Conservation (phyloP, 2,329 filamentous ascomycete species). For the Pseudogymnoascus sp. region DNA sequence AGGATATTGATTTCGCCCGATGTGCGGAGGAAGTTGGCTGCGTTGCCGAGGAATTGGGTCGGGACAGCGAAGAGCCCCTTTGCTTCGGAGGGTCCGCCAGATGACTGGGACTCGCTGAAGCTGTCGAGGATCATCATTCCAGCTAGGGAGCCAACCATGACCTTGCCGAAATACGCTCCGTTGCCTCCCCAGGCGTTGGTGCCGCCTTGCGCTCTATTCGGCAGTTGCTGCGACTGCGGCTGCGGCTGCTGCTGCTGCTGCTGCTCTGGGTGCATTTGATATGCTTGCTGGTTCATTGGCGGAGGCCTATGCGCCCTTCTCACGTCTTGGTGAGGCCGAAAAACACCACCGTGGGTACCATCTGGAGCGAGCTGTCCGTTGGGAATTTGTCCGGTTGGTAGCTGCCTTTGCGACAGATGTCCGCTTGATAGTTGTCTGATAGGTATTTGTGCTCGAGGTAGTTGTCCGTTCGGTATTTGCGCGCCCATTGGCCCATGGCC, state of each 20-base stretch:
- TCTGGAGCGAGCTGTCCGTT: slow-evolving; percentile 24
- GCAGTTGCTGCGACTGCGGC: slow-evolving; percentile 34
- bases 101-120: slow-evolving; percentile 46
- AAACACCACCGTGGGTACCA: slow-evolving; percentile 49
- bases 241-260: too few species aligned
- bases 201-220: slow-evolving; percentile 47
- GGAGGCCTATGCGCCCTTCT: slow-evolving; percentile 28
- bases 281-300: slow-evolving; percentile 27
- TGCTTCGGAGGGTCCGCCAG: slow-evolving; percentile 54
- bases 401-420: too few species aligned
- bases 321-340: slow-evolving; percentile 59
- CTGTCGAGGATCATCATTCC: slow-evolving; percentile 89
- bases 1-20: slow-evolving; percentile 40
- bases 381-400: neutral
- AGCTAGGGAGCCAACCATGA: slow-evolving; percentile 89
- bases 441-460: neutral
- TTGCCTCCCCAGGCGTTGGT: slow-evolving; percentile 50
- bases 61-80: slow-evolving; percentile 61
- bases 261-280: slow-evolving; percentile 25
- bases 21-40: slow-evolving; percentile 38
- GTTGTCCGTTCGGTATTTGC: neutral
- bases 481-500: neutral
- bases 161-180: slow-evolving; percentile 58
- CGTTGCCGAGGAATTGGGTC: slow-evolving; percentile 45
- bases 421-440: slow-evolving; percentile 13